phyloP scores from a whole-genome alignment of 306 rosid genomes.

The Fagus sylvatica region DNA sequence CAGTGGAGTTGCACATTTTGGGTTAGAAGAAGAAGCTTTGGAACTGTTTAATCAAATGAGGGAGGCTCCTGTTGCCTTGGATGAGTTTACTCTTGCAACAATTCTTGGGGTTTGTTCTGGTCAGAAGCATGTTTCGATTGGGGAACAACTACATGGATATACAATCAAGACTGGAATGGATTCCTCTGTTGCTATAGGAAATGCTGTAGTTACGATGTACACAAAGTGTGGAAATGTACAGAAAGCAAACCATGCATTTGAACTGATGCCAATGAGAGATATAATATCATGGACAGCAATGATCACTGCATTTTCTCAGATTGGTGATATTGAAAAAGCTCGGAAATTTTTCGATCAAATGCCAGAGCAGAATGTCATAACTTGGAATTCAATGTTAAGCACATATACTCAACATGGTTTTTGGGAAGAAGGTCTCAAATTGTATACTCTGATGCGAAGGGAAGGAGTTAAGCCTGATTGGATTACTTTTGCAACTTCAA shows the following conservation, averaged over 20 bases:
- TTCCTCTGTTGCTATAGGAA: slow-evolving; percentile 59
- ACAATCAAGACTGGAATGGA: slow-evolving; percentile 63
- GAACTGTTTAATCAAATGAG: slow-evolving; percentile 60
- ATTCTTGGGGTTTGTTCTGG: slow-evolving; percentile 59
- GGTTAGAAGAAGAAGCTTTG: slow-evolving; percentile 59
- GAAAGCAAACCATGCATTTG: slow-evolving; percentile 47
- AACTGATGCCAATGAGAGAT: slow-evolving; percentile 52
- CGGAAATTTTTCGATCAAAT: slow-evolving; percentile 53
- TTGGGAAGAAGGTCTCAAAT: slow-evolving; percentile 62
- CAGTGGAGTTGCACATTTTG: slow-evolving; percentile 49
- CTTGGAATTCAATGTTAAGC: slow-evolving; percentile 72
- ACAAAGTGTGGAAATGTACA: slow-evolving; percentile 53
- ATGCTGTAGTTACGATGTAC: slow-evolving; percentile 67
- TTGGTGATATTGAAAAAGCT: slow-evolving; percentile 49
- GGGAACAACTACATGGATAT: slow-evolving; percentile 65
- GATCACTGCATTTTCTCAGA: slow-evolving; percentile 60
- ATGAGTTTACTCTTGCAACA: slow-evolving; percentile 62
- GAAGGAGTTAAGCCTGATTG: slow-evolving; percentile 46
- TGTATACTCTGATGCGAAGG: slow-evolving; percentile 54
- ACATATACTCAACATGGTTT: slow-evolving; percentile 56
- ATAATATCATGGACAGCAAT: slow-evolving; percentile 70
- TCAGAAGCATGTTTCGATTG: slow-evolving; percentile 30
- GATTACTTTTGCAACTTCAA: slow-evolving; percentile 52
- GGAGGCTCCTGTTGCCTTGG: slow-evolving; percentile 40
- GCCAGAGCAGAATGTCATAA: slow-evolving; percentile 58